These are phyloP conservation scores for Saccharum hybrid DNA, from an alignment of 202 grass and related monocot genomes.

Conservation along the genomic window DNA sequence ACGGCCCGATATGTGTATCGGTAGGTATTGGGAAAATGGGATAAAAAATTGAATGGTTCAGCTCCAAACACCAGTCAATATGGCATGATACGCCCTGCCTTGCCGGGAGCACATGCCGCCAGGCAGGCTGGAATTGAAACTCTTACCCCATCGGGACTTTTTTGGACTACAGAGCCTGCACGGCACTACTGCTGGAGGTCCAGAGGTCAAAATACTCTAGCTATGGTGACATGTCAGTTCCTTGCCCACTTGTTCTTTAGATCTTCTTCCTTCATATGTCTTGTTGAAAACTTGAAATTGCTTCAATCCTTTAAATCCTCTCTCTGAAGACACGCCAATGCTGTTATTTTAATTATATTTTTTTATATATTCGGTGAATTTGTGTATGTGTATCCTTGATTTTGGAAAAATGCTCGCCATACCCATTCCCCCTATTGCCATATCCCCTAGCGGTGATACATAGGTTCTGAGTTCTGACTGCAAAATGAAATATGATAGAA, in stretches of 20 bases:
- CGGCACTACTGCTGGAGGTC: neutral
- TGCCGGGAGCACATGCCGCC: neutral
- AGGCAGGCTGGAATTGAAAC: neutral
- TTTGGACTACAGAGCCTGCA: neutral
- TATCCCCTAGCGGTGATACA: neutral
- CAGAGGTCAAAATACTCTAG: neutral
- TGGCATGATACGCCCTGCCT: neutral
- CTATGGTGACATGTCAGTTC: neutral
- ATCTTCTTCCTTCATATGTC: neutral
- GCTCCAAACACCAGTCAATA: neutral
- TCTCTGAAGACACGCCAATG: neutral
- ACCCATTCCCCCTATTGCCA: neutral
- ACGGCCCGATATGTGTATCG: neutral
- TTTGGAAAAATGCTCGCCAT: neutral
- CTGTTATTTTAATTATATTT: neutral
- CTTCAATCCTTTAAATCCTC: neutral
- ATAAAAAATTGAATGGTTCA: neutral
- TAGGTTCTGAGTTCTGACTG: neutral
- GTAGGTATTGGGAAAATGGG: neutral
- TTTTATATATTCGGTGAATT: neutral
- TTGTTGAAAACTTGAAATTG: neutral
- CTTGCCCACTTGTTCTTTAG: neutral
- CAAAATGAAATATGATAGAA: conserved; percentile 7
- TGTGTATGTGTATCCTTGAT: neutral
- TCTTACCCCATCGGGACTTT: neutral